Evolutionary conservation across 257 asterid genomes (phyloP).

Genomic region (Solanum pinnatisectum): DNA sequence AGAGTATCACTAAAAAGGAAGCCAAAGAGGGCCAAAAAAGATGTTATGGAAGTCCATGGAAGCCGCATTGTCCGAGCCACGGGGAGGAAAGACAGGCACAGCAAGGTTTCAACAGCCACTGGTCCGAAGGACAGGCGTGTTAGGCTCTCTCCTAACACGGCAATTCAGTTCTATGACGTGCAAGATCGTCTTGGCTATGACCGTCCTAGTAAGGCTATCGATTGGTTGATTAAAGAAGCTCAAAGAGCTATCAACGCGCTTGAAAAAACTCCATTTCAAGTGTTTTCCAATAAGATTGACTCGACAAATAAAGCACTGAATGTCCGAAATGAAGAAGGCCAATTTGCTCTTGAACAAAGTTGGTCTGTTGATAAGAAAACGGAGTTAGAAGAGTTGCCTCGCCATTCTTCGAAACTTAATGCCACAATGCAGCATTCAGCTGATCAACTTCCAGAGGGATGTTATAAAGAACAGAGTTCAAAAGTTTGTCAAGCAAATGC

Average conservation of each 20-base stretch:
- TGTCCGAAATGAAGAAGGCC: conserved; percentile 28
- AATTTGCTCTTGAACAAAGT: conserved; percentile 1
- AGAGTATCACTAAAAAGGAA: neutral
- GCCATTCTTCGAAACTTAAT: neutral
- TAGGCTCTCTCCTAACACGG: conserved; percentile 92
- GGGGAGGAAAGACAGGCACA: conserved; percentile 95
- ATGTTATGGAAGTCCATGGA: conserved; percentile 86
- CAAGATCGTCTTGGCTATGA: conserved; percentile 97
- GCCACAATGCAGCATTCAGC: neutral
- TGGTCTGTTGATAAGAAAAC: neutral
- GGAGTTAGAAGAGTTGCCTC: neutral
- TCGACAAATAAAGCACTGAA: conserved; percentile 11
- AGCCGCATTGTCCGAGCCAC: conserved; percentile 91
- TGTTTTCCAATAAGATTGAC: neutral
- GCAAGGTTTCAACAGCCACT: conserved; percentile 97
- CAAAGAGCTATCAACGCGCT: conserved; percentile 85
- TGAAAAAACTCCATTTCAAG: conserved; percentile 8
- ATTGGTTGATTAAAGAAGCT: conserved; percentile 90
- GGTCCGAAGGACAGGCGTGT: conserved; percentile 97
- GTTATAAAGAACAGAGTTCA: neutral
- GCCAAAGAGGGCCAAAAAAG: conserved; percentile 2
- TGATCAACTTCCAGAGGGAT: neutral
- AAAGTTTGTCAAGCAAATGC: neutral
- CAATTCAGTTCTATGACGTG: conserved; percentile 92
- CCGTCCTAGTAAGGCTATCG: conserved; percentile 98